Evolutionary conservation across 23 red algal genomes (phyloP), one percentile per base, ranked within the genome.

Genomic region (Gracilaria gracilis): DNA sequence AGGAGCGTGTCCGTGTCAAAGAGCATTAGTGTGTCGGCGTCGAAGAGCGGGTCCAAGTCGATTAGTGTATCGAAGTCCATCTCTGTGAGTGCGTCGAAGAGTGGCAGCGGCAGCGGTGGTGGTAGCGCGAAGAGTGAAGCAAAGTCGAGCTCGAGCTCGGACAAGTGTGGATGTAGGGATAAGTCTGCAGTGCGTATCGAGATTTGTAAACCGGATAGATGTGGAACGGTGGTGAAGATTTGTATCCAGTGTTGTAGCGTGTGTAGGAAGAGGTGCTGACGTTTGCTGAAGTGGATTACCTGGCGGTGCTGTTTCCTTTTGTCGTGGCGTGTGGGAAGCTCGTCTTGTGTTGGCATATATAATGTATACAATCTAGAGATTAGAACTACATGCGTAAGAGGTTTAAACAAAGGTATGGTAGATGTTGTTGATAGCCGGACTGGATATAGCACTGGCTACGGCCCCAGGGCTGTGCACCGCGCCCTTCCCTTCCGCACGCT

Each of bases 171-270:
- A 11, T 77, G 72, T 46, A 46, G 11, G 42, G 11, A 50, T 20
- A 77, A 51, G 23, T 46, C 46, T 14, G 8, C 14, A 13, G 29
- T 16, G 9, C 31, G 40, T 27, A 51, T 77, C 20, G 7, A 46
- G 72, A 51, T 77, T 27, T 77, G 72, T 20, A 77, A 15, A 31
- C 31, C 40, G 9, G 46, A 31, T 16, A 8, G 23, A 8, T 77
- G 72, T 31, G 72, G 72, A 25, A 77, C 72, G 72, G 72, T 77
- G 17, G 46, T 77, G 38, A 77, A 77, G 72, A 77, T 77, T 2
- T 51, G 50, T 20, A 77, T 77, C 42, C 28, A 50, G 72, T 77
- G 72, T 28, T 77, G 72, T 35, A n/a, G 25, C 40, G 72, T 77
- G 1, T 77, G 72, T 21, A 77, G 50, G 40, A 77, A 77, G 72